Base-by-base conservation (phyloP, 1,284 basidiomycete genomes). In the Trichosporon sp. region DNA sequence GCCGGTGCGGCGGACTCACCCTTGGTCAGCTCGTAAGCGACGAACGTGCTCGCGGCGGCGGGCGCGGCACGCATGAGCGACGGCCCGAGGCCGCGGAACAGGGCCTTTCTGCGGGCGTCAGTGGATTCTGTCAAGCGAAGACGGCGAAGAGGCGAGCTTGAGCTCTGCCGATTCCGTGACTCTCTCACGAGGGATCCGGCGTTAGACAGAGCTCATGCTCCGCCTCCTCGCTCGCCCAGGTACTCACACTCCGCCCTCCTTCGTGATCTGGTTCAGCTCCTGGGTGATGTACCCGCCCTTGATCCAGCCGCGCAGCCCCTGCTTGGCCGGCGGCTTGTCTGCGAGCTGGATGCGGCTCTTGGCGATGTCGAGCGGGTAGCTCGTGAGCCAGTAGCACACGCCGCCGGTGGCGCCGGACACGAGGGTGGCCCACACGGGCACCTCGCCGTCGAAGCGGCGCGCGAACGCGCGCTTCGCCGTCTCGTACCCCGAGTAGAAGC, bases 361-460 rank as follows among this genome's bases (percentile, higher is more conserved):
- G 63, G 96, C 88, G 2, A 97, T 92, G 75, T 98, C 94, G 4
- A 95, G 85, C 0, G 93, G 95, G 80, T 97, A 98, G 78, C 90
- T 95, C 2, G 92, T 87, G 2, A 97, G 86, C 96, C 96, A 99
- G 80, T 99, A 98, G 0, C 89, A 89, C 62, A 94, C 89, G 0
- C 96, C 96, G 56, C 95, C 96, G 1, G 89, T 90, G 0, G 92
- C 91, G 4, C 96, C 96, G 65, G 92, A 92, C 0, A 89, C 87
- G 13, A 98, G 86, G 23, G 95, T 83, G 0, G 93, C 91, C 94
- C 95, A 98, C 1, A 96, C 88, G 0, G 95, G 95, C 2, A 98
- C 73, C 47, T 90, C 84, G 2, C 65, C 62, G 47, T 64, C 67
- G n/a, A 53, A 68, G 51, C 64, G 58, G 47, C 65, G 34, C 44